phyloP scores from a whole-genome alignment of 2,329 filamentous ascomycete genomes.

The Teratosphaeria gauchensis region DNA sequence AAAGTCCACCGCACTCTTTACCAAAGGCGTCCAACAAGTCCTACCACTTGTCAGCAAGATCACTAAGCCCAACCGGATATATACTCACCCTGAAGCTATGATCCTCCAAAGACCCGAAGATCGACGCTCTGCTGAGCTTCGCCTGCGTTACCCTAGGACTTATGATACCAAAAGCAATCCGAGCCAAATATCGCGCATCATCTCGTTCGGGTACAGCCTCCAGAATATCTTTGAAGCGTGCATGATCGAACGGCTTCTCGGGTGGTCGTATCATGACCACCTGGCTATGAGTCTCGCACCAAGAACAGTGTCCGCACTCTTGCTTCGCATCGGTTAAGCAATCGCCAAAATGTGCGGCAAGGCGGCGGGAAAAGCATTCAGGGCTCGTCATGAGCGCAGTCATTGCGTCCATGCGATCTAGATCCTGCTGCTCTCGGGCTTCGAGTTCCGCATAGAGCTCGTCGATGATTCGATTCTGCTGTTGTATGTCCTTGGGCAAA shows the following conservation, averaged over 20 bases:
- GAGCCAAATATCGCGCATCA: conserved; percentile 50
- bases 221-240: conserved; percentile 30
- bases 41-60: not conserved
- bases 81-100: not conserved
- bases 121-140: conserved; percentile 19
- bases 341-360: not conserved
- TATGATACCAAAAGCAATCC: conserved; percentile 52
- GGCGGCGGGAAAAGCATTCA: conserved; percentile 41
- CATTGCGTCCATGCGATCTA: conserved; percentile 43
- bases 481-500: conserved; percentile 34
- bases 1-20: not conserved
- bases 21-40: not conserved
- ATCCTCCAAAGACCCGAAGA: not conserved
- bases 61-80: not conserved
- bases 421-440: conserved; percentile 43
- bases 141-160: conserved; percentile 45
- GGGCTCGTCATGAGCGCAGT: conserved; percentile 44
- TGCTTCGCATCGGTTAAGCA: not conserved
- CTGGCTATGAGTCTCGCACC: not conserved
- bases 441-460: conserved; percentile 44
- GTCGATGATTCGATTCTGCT: conserved; percentile 38
- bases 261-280: not conserved
- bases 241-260: not conserved
- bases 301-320: not conserved
- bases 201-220: conserved; percentile 39